Conservation (phyloP, 768 basidiomycete species). For the Boletus insuetus region DNA sequence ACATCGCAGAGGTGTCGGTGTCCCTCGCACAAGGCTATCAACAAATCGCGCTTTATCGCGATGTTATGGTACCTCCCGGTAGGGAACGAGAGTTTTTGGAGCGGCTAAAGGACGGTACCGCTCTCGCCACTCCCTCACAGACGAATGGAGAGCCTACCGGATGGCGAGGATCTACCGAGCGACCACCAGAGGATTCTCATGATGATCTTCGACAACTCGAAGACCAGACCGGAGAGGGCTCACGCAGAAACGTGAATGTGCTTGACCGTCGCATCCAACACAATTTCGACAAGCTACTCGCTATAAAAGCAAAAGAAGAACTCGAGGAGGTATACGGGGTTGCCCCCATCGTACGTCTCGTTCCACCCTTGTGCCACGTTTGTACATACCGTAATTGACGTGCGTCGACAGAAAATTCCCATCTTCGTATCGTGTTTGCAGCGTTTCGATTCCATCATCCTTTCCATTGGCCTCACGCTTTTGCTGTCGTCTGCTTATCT, state of each 20-base stretch:
- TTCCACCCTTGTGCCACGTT: not conserved
- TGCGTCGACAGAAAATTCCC: slow-evolving; percentile 57
- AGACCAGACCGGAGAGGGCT: slow-evolving; percentile 8
- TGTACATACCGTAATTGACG: slow-evolving; percentile 2
- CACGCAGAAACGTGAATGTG: slow-evolving; percentile 1
- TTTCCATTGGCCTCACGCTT: slow-evolving; percentile 61
- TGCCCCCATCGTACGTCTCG: slow-evolving; percentile 68
- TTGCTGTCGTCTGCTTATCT: slow-evolving; percentile 58
- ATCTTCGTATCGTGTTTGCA: slow-evolving; percentile 77
- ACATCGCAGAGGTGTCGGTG: slow-evolving; percentile 62
- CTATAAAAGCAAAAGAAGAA: slow-evolving; percentile 66
- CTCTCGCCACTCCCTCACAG: not conserved
- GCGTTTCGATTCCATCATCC: slow-evolving; percentile 68
- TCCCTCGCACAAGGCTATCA: slow-evolving; percentile 71
- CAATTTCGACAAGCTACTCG: slow-evolving; percentile 64
- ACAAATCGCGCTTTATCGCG: slow-evolving; percentile 62
- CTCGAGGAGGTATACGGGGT: slow-evolving; percentile 77
- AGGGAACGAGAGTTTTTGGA: slow-evolving; percentile 40
- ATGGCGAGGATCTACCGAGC: slow-evolving; percentile 13
- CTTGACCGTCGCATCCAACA: slow-evolving; percentile 50
- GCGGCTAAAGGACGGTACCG: slow-evolving; percentile 18
- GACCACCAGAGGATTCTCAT: slow-evolving; percentile 3
- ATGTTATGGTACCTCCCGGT: slow-evolving; percentile 55
- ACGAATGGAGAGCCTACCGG: slow-evolving; percentile 7
- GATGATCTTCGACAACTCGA: slow-evolving; percentile 22